phyloP scores from a whole-genome alignment of 495 filamentous ascomycete species.

The Aspergillus carlsbadensis region DNA sequence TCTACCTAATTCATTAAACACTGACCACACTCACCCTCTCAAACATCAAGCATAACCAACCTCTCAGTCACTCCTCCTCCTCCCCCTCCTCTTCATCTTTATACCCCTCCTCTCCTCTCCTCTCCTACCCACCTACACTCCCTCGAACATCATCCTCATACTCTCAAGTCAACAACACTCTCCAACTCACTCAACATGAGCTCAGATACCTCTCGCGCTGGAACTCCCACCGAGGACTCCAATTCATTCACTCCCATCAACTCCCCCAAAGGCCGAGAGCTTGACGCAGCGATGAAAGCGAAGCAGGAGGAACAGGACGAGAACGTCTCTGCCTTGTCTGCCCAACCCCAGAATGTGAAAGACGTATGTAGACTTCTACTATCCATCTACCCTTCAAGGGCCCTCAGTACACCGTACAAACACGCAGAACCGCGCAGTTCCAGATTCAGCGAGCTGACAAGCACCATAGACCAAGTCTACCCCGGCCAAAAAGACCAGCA shows the following conservation, averaged over 20 bases:
- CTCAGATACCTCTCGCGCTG: neutral
- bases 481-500: neutral
- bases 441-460: neutral
- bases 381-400: no score
- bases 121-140: neutral
- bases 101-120: neutral
- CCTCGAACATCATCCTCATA: neutral
- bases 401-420: no score
- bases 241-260: slow-evolving; percentile 4
- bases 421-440: no score
- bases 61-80: no score
- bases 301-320: neutral
- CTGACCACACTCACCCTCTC: no score
- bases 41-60: no score
- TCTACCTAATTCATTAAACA: neutral
- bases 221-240: neutral
- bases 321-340: neutral
- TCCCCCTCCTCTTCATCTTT: no score
- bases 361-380: neutral
- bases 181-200: neutral
- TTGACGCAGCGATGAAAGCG: neutral
- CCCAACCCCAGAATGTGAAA: neutral
- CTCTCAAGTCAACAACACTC: neutral
- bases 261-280: neutral
- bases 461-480: neutral